Evolutionary conservation across 176 grass and related monocot genomes (phyloP), one percentile per base, ranked within the genome.

Genomic region (Aegilops bicornis): DNA sequence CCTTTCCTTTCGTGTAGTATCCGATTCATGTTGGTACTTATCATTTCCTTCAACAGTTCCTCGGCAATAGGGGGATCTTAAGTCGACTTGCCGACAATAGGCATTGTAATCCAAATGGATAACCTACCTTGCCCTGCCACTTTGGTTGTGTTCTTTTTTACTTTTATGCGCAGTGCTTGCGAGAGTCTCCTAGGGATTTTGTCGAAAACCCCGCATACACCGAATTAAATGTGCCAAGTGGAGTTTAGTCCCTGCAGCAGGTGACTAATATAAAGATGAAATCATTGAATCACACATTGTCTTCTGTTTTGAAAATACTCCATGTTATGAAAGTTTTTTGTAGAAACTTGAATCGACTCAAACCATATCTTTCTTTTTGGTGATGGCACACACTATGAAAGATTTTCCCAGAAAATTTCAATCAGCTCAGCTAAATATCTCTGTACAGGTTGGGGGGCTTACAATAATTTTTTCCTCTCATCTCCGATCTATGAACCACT

Each of bases 401-500:
- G 2, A n/a, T 22, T 23, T 87, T 58, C 29, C 35, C 11, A 27
- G 71, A 56, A 48, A 19, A 39, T 48, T 62, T 15, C 22, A 48
- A 54, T 77, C 81, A 81, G 56, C 52, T 64, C 30, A 20, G 77
- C 77, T 64, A 84, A 75, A 77, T 88, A 30, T 88, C 10, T 86
- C 20, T 91, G 86, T 91, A 85, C 89, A 91, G 7, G 7, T 88
- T 88, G 63, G 61, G 59, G 31, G 10, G 5, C 39, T 64, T 79
- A 79, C 74, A 87, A 10, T 84, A 88, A 81, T 88, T 77, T 72
- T 88, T 77, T 43, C 82, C 60, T 42, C 81, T 71, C 69, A 56
- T 69, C 81, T 81, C 77, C 85, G 69, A 85, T 72, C 77, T 76
- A 81, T 54, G 80, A 50, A 77, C 77, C 62, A 77, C 29, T 84